Evolutionary conservation across 1,284 basidiomycete genomes (phyloP).

Genomic region (Sanghuangporus sanghuang): DNA sequence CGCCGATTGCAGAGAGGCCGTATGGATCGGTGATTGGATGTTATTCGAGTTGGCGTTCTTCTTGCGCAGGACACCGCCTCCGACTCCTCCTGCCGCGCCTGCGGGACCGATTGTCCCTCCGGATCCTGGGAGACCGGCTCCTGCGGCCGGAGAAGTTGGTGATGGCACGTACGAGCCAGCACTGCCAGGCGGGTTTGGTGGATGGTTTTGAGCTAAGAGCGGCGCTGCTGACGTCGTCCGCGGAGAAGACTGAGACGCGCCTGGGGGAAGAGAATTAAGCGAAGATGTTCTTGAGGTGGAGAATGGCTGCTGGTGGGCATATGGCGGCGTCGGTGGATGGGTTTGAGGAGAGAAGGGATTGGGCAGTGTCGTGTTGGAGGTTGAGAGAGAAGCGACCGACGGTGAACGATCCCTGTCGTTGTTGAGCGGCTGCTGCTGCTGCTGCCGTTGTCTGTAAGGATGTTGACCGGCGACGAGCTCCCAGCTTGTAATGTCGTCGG

Average conservation of each 20-base stretch:
- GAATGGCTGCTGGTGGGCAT: slow-evolving; percentile 4
- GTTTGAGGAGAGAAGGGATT: slow-evolving; percentile 2
- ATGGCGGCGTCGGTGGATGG: background rate
- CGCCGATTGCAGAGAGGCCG: background rate
- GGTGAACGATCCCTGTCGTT: slow-evolving; percentile 7
- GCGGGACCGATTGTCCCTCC: background rate
- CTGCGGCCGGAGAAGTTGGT: background rate
- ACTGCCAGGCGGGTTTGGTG: background rate
- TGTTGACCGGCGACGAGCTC: background rate
- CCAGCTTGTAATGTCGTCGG: slow-evolving; percentile 5
- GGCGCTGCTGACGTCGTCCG: background rate
- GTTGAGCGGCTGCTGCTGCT: background rate
- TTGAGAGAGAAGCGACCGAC: background rate
- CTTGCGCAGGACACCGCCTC: slow-evolving; percentile 1
- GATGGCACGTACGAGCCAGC: background rate
- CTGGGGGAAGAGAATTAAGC: slow-evolving; percentile 13
- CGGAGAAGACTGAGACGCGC: background rate
- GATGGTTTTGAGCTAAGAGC: background rate
- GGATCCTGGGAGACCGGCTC: background rate
- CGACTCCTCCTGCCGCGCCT: background rate
- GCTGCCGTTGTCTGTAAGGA: slow-evolving; percentile 4
- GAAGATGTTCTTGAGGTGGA: slow-evolving; percentile 8
- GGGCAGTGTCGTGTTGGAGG: background rate
- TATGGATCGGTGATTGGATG: background rate
- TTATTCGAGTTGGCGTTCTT: background rate